Evolutionary conservation across 2,329 filamentous ascomycete genomes (phyloP), one percentile per base, ranked within the genome.

Genomic region (Trichocomaceae sp.): DNA sequence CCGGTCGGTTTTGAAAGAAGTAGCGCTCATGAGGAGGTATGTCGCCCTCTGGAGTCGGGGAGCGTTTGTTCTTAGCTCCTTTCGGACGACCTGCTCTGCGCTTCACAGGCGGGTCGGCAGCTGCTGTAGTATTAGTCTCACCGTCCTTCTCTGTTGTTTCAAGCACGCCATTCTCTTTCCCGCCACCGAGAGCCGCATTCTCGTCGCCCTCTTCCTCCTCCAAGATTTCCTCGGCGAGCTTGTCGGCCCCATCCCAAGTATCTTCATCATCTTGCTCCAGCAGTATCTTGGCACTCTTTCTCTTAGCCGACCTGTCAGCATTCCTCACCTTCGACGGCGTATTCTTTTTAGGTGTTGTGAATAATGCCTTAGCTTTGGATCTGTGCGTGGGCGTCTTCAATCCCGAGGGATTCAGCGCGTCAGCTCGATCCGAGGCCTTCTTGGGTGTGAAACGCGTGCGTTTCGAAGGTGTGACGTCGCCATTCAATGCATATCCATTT

Each of bases 1-100:
- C 90, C 0, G 88, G 84, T 47, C 89, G 85, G 67, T 95, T 96
- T 66, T 97, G 89, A 66, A 86, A 88, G 70, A 99, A 97, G 75
- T 95, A 99, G 61, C 87, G 82, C 69, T 97, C 93, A 66, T 96
- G 89, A 0, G 91, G 79, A 5, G 91, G 88, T 2, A 97, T 79
- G 63, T 96, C 83, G 51, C 83, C 81, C 17, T 92, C 89, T 2
- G 90, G 90, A 5, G 87, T 90, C 1, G 88, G 87, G 6, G 87
- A 89, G 55, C 82, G 83, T 63, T 83, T 82, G 60, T 82, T 80
- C 63, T 71, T 74, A 54, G 70, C 76, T 55, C 77, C 77, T 61
- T 81, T 83, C 0, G 82, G 82, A 64, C 80, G 74, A 49, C 78
- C 79, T 54, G 75, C 70, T 58, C 78, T 74, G 61, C 81, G 83